Evolutionary conservation across 495 filamentous ascomycete species (phyloP).

Genomic region (Aspergillus bridgeri): DNA sequence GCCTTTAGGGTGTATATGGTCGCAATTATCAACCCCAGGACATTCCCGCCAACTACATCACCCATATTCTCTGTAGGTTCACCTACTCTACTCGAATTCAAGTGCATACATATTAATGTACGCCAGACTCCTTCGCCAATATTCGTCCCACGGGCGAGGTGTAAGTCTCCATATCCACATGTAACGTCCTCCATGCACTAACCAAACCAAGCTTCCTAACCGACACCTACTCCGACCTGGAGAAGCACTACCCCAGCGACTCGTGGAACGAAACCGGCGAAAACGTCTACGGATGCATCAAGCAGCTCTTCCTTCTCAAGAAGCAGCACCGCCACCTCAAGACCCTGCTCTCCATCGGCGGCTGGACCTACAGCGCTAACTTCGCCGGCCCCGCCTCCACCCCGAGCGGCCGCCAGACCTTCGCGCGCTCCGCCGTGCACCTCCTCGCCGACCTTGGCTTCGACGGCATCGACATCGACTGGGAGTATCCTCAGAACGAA

Average conservation of each 20-base stretch:
- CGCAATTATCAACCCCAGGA: conserved; percentile 72
- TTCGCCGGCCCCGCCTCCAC: conserved; percentile 66
- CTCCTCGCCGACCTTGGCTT: conserved; percentile 63
- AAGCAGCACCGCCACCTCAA: conserved; percentile 84
- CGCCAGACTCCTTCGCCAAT: conserved; percentile 64
- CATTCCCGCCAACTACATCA: conserved; percentile 71
- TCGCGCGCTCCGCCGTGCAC: conserved; percentile 63
- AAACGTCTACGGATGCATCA: conserved; percentile 63
- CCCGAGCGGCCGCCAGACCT: conserved; percentile 58
- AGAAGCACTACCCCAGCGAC: conserved; percentile 71
- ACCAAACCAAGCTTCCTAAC: conserved; percentile 44
- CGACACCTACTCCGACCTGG: conserved; percentile 75
- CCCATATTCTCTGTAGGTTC: conserved; percentile 62
- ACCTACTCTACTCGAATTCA: background rate
- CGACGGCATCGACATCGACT: conserved; percentile 63
- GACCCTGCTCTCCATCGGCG: conserved; percentile 87
- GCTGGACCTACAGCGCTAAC: conserved; percentile 92
- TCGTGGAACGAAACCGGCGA: conserved; percentile 43
- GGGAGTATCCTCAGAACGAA: conserved; percentile 46
- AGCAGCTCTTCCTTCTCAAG: conserved; percentile 92
- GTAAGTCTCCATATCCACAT: conserved; percentile 21
- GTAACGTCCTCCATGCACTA: background rate
- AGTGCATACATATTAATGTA: background rate
- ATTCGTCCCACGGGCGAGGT: conserved; percentile 62
- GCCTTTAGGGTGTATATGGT: conserved; percentile 63